A percentile compares a stretch with the other conserved stretches of the same genome.
phyloP scores from a whole-genome alignment of 2,329 filamentous ascomycete genomes.

The Xylariaceae sp. region DNA sequence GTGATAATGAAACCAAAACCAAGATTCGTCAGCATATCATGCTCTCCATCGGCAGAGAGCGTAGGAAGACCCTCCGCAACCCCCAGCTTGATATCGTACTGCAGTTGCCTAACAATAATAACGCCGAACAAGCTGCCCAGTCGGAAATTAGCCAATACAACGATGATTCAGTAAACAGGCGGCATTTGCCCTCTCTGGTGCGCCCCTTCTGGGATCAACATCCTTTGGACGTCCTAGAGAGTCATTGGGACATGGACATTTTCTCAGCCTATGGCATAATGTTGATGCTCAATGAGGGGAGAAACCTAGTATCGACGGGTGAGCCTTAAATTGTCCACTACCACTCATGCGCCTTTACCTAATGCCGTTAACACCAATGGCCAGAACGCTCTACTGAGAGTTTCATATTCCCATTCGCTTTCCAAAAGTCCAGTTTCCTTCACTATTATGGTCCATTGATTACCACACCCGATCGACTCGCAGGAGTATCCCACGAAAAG shows the following conservation, averaged over 20 bases:
- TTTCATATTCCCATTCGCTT: constrained; percentile 14
- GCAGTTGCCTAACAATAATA: neutral
- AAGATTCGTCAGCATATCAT: constrained; percentile 19
- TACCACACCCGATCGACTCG: constrained; percentile 9
- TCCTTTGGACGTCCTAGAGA: constrained; percentile 13
- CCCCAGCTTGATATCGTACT: constrained; percentile 10
- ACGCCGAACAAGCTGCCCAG: constrained; percentile 5
- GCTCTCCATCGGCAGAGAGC: constrained; percentile 8
- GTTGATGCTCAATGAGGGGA: constrained; percentile 13
- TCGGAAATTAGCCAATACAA: constrained; percentile 4
- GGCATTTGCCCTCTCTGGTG: neutral
- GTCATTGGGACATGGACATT: constrained; percentile 12
- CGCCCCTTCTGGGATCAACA: constrained; percentile 16
- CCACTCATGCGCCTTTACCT: neutral
- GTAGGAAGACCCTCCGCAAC: constrained; percentile 3
- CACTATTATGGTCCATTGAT: constrained; percentile 9
- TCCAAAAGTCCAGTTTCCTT: constrained; percentile 13
- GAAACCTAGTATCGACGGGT: constrained; percentile 13
- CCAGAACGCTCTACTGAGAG: constrained; percentile 2
- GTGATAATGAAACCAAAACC: constrained; percentile 13
- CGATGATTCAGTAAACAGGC: constrained; percentile 1
- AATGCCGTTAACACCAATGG: neutral
- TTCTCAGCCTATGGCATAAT: constrained; percentile 18
- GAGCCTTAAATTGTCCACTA: constrained; percentile 5
- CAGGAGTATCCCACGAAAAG: constrained; percentile 15